Base-by-base conservation (phyloP, 345 rosid genomes). In the Gossypium rotundifolium region DNA sequence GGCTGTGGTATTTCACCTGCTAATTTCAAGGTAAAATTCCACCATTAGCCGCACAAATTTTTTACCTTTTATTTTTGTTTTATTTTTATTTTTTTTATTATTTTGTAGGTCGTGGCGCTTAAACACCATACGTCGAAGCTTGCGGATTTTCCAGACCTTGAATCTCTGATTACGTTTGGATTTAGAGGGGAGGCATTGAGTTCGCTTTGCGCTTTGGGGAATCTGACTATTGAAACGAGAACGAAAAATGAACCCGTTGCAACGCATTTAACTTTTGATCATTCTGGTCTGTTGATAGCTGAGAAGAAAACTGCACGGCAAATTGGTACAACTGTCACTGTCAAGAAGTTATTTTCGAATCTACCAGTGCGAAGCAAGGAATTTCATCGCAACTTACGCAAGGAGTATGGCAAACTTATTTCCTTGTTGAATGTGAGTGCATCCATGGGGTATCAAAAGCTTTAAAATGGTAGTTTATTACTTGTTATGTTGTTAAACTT, bases 131-230 rank as follows among this genome's bases (percentile, higher is more conserved):
- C 99, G 13, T 93, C 98, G n/a, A 95, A 95, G 76, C 77, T 95
- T 81, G 80, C 80, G 10, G 92, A 90, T 83, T 95, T 95, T 82
- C 82, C 80, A 0, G 99, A 95, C 65, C 65, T 95, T 73, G 91
- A 89, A 82, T 88, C 85, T 72, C 59, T 95, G 82, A 77, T 88
- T 40, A 93, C 96, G 11, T 95, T 86, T 76, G 99, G 99, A 73
- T 95, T 95, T 74, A 82, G 99, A 82, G 99, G 99, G 74, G 99
- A 95, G 85, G 99, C 99, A 6, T 40, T 95, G 77, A 95, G 99
- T 72, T 91, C 99, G 12, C 98, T 95, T 12, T 95, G 92, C 74
- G 88, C 91, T 3, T 83, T 95, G 78, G 99, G 96, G 0, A 83
- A 84, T 67, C 83, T 95, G 79, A 88, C 91, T 9, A 88, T 95